Evolutionary conservation across 2,329 filamentous ascomycete species (phyloP).

Genomic region (Colletotrichum lindemuthianum): DNA sequence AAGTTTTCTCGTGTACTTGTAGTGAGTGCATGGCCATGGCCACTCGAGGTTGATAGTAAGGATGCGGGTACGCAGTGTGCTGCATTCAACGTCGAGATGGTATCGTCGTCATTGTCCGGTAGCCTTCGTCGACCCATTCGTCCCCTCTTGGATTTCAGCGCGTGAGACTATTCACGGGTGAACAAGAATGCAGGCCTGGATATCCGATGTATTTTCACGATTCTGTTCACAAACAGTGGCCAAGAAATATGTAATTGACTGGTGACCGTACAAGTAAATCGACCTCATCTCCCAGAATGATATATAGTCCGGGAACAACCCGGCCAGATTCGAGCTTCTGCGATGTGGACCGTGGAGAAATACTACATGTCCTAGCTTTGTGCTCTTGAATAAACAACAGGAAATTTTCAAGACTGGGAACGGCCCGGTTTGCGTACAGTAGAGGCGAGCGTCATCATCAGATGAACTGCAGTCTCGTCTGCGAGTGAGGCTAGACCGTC

Average conservation of each 20-base stretch:
- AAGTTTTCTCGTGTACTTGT: too few relatives aligned
- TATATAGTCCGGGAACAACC: conserved; percentile 28
- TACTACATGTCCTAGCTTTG: conserved; percentile 14
- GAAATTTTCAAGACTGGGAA: conserved; percentile 31
- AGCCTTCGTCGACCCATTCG: too few relatives aligned
- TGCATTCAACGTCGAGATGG: too few relatives aligned
- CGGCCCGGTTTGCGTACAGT: conserved; percentile 13
- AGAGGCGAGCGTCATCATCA: conserved; percentile 23
- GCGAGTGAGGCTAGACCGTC: conserved; percentile 3
- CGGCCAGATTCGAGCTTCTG: conserved; percentile 23
- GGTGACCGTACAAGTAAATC: neutral
- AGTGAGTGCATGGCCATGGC: too few relatives aligned
- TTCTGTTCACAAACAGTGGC: too few relatives aligned
- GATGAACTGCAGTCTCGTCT: conserved; percentile 19
- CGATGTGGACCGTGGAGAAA: conserved; percentile 25
- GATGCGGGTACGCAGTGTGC: too few relatives aligned
- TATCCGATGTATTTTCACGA: too few relatives aligned
- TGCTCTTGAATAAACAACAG: neutral
- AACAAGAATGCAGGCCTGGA: too few relatives aligned
- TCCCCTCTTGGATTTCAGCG: too few relatives aligned
- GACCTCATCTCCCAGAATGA: conserved; percentile 23
- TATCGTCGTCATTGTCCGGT: too few relatives aligned
- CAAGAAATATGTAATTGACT: neutral
- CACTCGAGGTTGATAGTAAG: too few relatives aligned
- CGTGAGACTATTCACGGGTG: too few relatives aligned